Conservation (phyloP, 805 yeast species). For the Candida succiphila region DNA sequence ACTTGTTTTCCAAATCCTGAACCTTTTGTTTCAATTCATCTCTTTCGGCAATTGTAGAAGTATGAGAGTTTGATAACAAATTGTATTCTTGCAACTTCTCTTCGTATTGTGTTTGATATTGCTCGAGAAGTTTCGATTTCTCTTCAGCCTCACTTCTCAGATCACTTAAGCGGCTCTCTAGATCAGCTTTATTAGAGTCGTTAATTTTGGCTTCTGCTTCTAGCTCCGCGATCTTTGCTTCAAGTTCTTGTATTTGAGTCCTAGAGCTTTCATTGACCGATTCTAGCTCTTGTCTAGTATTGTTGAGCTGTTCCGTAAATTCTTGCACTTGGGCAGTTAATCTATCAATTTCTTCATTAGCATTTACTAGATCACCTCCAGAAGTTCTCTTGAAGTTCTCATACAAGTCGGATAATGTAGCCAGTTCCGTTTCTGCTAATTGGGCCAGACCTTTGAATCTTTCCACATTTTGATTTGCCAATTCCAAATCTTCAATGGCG, state of each 20-base stretch:
- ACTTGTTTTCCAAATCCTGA: constrained; percentile 26
- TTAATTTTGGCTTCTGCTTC: constrained; percentile 13
- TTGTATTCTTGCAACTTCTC: constrained; percentile 18
- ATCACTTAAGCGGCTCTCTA: constrained; percentile 21
- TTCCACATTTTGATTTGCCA: constrained; percentile 47
- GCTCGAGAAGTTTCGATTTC: constrained; percentile 11
- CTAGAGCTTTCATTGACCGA: constrained; percentile 1
- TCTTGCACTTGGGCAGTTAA: neutral
- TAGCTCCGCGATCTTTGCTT: constrained; percentile 14
- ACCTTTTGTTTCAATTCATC: constrained; percentile 15
- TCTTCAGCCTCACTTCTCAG: constrained; percentile 21
- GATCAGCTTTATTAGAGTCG: constrained; percentile 16
- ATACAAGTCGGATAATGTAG: constrained; percentile 42
- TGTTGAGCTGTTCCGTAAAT: neutral
- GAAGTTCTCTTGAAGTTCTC: constrained; percentile 30
- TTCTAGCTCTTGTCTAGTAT: neutral
- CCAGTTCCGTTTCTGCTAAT: constrained; percentile 59
- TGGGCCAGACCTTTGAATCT: constrained; percentile 54
- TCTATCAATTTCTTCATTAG: neutral
- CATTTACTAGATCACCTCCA: neutral
- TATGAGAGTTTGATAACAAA: constrained; percentile 7
- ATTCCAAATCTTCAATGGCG: constrained; percentile 43
- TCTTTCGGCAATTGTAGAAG: constrained; percentile 11
- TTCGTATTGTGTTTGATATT: constrained; percentile 12
- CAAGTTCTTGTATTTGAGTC: constrained; percentile 4